phyloP scores from a whole-genome alignment of 1,139 yeast genomes.

The Nakaseomyces uthaithaninus region DNA sequence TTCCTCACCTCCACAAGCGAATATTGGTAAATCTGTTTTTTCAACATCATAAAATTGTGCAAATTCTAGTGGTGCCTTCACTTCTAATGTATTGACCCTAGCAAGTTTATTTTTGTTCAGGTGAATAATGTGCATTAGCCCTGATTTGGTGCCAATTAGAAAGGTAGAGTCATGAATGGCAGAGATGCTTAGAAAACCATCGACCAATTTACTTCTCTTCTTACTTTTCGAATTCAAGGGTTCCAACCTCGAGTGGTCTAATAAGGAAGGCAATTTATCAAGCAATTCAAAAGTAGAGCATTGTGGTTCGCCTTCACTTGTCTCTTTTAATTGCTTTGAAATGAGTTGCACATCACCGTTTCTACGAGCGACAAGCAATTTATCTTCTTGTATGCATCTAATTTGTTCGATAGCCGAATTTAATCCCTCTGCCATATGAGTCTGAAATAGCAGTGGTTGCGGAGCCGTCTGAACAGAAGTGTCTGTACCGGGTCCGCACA shows the following conservation, averaged over 20 bases:
- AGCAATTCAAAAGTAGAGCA: slow-evolving; percentile 13
- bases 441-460: slow-evolving; percentile 45
- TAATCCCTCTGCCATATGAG: slow-evolving; percentile 36
- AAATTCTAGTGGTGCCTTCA: slow-evolving; percentile 39
- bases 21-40: slow-evolving; percentile 34
- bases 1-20: slow-evolving; percentile 72
- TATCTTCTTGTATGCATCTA: slow-evolving; percentile 7
- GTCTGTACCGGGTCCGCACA: slow-evolving; percentile 55
- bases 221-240: slow-evolving; percentile 21
- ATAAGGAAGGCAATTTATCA: slow-evolving; percentile 15
- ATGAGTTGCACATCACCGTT: slow-evolving; percentile 21
- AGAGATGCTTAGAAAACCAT: slow-evolving; percentile 24
- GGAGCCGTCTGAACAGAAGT: slow-evolving; percentile 53
- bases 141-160: slow-evolving; percentile 39
- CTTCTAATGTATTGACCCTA: slow-evolving; percentile 17
- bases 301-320: slow-evolving; percentile 8
- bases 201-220: slow-evolving; percentile 24
- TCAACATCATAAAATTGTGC: slow-evolving; percentile 43
- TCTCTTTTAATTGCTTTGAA: neutral
- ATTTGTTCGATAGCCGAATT: slow-evolving; percentile 20
- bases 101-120: slow-evolving; percentile 16
- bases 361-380: slow-evolving; percentile 25
- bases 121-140: slow-evolving; percentile 41
- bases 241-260: slow-evolving; percentile 21
- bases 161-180: slow-evolving; percentile 13